A percentile compares a stretch with the other conserved stretches of the same genome.
phyloP scores from a whole-genome alignment of 2,329 filamentous ascomycete genomes.

The Diaporthe citri region DNA sequence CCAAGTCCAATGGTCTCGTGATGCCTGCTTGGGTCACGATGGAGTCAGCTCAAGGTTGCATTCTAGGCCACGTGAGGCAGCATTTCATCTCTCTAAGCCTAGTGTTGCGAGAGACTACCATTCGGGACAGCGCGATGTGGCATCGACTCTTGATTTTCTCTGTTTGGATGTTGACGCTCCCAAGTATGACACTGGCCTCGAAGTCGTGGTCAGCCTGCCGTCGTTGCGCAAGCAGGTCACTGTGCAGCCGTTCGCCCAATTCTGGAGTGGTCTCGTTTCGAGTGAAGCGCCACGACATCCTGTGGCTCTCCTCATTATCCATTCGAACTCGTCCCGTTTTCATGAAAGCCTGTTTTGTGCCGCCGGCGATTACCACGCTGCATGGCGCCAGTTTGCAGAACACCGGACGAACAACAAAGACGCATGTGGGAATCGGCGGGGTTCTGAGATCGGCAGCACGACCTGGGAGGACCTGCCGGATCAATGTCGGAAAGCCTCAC shows the following conservation, averaged over 20 bases:
- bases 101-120: background rate
- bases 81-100: background rate
- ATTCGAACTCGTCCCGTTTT: background rate
- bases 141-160: background rate
- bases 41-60: conserved; percentile 7
- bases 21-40: conserved; percentile 12
- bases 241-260: background rate
- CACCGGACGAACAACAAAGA: background rate
- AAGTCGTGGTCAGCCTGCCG: background rate
- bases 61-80: conserved; percentile 16
- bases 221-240: background rate
- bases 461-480: background rate
- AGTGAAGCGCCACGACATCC: background rate
- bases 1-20: conserved; percentile 4
- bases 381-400: background rate
- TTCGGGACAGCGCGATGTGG: background rate
- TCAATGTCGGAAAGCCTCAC: background rate
- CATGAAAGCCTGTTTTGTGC: background rate
- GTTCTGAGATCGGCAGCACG: background rate
- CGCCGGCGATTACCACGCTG: background rate
- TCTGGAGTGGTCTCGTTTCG: background rate
- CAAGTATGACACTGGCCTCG: background rate
- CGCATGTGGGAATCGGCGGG: background rate
- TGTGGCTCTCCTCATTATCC: background rate
- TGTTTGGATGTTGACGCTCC: background rate